These are phyloP conservation scores for Leccinum pachyderme DNA, from an alignment of 1,284 basidiomycete species.

Conservation along the genomic window DNA sequence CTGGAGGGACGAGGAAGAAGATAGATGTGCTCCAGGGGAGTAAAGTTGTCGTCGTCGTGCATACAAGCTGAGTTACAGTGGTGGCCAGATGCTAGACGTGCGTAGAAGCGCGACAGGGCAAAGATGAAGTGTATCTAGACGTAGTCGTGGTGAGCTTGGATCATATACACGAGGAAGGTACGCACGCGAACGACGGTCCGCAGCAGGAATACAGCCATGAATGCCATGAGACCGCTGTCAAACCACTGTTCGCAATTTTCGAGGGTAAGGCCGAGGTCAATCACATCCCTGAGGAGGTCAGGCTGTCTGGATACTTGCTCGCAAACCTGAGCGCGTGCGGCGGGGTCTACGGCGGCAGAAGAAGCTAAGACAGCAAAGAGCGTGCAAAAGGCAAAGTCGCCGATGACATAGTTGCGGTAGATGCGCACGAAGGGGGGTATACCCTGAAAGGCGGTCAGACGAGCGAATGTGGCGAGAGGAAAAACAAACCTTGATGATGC, in stretches of 20 bases:
- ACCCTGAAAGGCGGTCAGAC: slow-evolving; percentile 37
- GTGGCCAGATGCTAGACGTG: slow-evolving; percentile 44
- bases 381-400: slow-evolving; percentile 66
- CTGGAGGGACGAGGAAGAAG: slow-evolving; percentile 44
- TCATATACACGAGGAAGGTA: background rate
- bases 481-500: slow-evolving; percentile 62
- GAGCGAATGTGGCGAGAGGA: background rate
- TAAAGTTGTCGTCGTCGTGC: slow-evolving; percentile 5
- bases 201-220: slow-evolving; percentile 56
- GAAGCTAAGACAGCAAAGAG: slow-evolving; percentile 53
- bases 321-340: slow-evolving; percentile 59
- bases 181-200: slow-evolving; percentile 64
- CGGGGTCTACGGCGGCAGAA: slow-evolving; percentile 57
- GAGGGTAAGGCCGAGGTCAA: slow-evolving; percentile 66
- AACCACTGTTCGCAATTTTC: slow-evolving; percentile 80
- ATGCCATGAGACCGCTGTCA: slow-evolving; percentile 58
- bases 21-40: slow-evolving; percentile 51
- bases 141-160: background rate
- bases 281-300: slow-evolving; percentile 67
- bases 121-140: slow-evolving; percentile 69
- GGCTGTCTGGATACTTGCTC: slow-evolving; percentile 72
- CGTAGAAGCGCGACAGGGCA: slow-evolving; percentile 63
- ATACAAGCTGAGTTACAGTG: slow-evolving; percentile 10
- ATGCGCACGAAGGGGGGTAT: slow-evolving; percentile 55
- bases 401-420: slow-evolving; percentile 72